Base-by-base conservation (phyloP, 2,329 filamentous ascomycete species). In the Alternaria sp. region DNA sequence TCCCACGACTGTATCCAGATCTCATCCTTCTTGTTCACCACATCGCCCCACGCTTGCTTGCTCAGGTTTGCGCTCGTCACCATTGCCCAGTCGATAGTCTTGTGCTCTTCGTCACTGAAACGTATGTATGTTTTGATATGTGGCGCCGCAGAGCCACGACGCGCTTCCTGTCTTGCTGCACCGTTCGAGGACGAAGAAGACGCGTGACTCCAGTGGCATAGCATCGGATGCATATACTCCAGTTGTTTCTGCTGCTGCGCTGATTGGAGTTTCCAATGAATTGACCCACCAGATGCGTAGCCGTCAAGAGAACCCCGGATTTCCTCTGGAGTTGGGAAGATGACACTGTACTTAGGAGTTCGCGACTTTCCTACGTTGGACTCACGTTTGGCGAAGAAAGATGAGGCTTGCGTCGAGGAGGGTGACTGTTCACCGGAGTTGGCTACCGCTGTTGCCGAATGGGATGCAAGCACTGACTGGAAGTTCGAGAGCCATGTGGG, bases 21-120 rank as follows among this genome's bases (percentile, higher is more conserved):
- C 70, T 92, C 86, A 1, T 87, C 88, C 0, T 84, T 82, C 4
- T 82, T 77, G 64, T 86, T 88, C 8, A 77, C 78, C 3, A 86
- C 83, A 40, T 91, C 89, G 1, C 93, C 93, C 94, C 93, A 97
- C 0, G 93, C 93, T 79, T 97, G 93, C 65, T 90, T 95, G 2
- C 92, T 96, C 3, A 97, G 78, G 70, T 97, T 97, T n/a, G 93
- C 93, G n/a, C 92, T 96, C 0, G 93, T 96, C 3, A 96, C 77
- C 67, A 97, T 84, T 2, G 92, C 93, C 94, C 93, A 97, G 74
- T 96, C 91, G 43, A 96, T 89, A 0, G 80, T 79, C 2, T 72
- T 76, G 17, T 81, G 73, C n/a, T 77, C 28, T 1, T 56, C 32
- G 54, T 83, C 76, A n/a, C 58, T 61, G 70, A 86, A 93, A 5